Base-by-base conservation (phyloP, 1,284 basidiomycete genomes). In the Ustilago tritici region DNA sequence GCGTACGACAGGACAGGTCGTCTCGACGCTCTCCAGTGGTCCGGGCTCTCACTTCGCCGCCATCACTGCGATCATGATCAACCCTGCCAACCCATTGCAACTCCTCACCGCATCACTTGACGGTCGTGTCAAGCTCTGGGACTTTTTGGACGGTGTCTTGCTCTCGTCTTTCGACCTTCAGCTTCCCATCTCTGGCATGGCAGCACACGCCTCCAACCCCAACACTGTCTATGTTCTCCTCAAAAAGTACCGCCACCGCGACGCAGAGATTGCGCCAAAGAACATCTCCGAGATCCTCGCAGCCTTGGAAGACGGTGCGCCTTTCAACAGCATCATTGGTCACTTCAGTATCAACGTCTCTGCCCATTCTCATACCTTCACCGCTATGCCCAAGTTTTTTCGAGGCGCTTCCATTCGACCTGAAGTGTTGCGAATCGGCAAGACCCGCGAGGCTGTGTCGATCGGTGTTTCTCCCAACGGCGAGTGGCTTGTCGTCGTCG, bases 51-150 rank as follows among this genome's bases (percentile, higher is more conserved):
- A 84, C 60, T 72, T 79, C 31, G 80, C 72, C 9, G 61, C 69
- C 35, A 84, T 85, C 63, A 95, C 95, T 7, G 90, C 91, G 38
- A 90, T 93, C 56, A 88, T 92, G 57, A 87, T 98, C 65, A 93
- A 92, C 84, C 94, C 96, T 4, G 90, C 91, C 75, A 98, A 98
- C 87, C 89, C 91, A 17, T 93, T 95, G 70, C 96, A 98, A 86
- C 88, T 98, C 65, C 90, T 98, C 79, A 95, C 94, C 10, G 91
- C 91, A 36, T 94, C 94, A 2, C 86, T 92, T 61, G 93, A 95
- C 81, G 96, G 95, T 12, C 90, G 89, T 32, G 87, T 98, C 77
- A 91, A 93, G 85, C 88, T 96, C 12, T 98, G 96, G 96, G 95
- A 98, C 87, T 96, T 93, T 86, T 88, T 96, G 59, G 95, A 98